phyloP scores from a whole-genome alignment of 2,329 filamentous ascomycete species.

The Penicillium glabrum region DNA sequence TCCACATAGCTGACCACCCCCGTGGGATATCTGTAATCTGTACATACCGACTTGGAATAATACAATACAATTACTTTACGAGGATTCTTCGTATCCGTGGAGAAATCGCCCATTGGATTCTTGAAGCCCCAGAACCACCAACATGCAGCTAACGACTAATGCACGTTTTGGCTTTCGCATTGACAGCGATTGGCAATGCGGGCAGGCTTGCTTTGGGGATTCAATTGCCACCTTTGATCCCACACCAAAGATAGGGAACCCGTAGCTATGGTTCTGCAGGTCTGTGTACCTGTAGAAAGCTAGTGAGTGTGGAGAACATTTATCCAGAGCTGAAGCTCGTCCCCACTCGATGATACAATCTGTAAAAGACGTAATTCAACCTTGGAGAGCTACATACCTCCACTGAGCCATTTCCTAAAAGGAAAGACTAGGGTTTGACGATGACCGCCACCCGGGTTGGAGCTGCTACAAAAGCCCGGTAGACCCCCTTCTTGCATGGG shows the following conservation, averaged over 20 bases:
- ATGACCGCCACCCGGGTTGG: background rate
- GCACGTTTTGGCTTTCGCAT: slow-evolving; percentile 3
- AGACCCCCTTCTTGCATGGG: background rate
- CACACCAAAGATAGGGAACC: background rate
- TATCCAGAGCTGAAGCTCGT: background rate
- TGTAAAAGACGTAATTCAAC: background rate
- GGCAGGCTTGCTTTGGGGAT: background rate
- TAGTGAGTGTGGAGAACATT: background rate
- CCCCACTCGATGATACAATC: background rate
- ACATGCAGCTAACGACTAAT: slow-evolving; percentile 1
- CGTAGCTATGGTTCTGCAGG: background rate
- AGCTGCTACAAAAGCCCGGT: slow-evolving; percentile 16
- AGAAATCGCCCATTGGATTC: background rate
- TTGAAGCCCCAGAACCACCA: background rate
- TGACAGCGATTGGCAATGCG: background rate
- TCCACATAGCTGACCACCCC: slow-evolving; percentile 11
- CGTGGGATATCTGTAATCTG: background rate
- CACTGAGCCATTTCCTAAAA: background rate
- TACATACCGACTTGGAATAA: background rate
- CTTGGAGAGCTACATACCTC: background rate
- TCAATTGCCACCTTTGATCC: background rate
- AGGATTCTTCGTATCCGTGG: background rate
- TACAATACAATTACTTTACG: background rate
- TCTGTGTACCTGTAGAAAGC: background rate
- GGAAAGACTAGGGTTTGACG: background rate